Conservation (phyloP, 805 yeast species). For the Lipomyces kockii region DNA sequence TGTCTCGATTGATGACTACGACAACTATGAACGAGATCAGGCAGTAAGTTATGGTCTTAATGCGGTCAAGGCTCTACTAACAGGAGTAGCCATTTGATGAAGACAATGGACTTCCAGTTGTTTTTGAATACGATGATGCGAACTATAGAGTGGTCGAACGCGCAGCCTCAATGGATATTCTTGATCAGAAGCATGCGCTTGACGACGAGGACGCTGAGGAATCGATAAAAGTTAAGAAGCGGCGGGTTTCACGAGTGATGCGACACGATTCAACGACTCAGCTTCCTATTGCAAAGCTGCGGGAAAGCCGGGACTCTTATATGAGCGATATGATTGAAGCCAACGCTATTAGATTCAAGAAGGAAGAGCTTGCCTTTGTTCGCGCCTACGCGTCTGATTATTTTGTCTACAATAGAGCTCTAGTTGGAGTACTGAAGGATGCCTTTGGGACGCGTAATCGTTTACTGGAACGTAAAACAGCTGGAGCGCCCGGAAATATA, state of each 20-base stretch:
- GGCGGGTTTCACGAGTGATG: not conserved
- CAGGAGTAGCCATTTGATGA: not conserved
- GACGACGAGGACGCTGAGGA: not conserved
- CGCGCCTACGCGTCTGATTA: constrained; percentile 5
- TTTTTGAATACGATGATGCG: constrained; percentile 6
- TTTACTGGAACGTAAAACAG: not conserved
- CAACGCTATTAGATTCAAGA: not conserved
- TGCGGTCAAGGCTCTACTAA: not conserved
- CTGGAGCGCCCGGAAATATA: not conserved
- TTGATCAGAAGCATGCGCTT: not conserved
- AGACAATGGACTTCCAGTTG: not conserved
- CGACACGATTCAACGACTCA: constrained; percentile 14
- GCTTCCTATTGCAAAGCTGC: constrained; percentile 7
- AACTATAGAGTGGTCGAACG: constrained; percentile 2
- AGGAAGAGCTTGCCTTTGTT: not conserved
- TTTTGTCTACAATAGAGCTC: constrained; percentile 16
- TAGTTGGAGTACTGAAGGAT: not conserved
- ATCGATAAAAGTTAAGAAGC: constrained; percentile 3
- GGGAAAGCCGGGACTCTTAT: constrained; percentile 17
- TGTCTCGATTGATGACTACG: not conserved
- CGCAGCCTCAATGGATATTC: not conserved
- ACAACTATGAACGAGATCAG: not conserved
- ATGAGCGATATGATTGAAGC: constrained; percentile 13
- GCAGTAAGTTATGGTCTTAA: too few relatives aligned
- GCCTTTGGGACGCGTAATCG: not conserved